Evolutionary conservation across 352 stramenopile species (phyloP).

Genomic region (Phytopythium oedochilum): DNA sequence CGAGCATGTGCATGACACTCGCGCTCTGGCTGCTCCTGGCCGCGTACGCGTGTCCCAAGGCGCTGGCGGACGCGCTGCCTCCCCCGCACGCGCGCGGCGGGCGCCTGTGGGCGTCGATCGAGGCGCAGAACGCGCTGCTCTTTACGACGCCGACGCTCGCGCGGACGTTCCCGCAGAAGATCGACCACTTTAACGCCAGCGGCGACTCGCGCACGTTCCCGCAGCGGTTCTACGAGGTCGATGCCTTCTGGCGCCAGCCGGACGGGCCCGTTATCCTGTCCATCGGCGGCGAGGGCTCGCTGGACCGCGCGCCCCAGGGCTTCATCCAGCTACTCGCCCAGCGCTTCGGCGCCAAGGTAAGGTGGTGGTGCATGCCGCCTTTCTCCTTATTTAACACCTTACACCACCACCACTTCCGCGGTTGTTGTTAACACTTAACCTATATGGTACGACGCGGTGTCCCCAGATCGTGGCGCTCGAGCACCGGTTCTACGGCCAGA

Average conservation of each 20-base stretch:
- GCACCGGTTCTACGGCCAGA: slow-evolving; percentile 87
- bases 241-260: slow-evolving; percentile 48
- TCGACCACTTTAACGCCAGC: slow-evolving; percentile 51
- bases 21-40: slow-evolving; percentile 12
- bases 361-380: no score
- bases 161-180: slow-evolving; percentile 64
- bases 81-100: slow-evolving; percentile 41
- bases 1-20: not conserved
- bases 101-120: slow-evolving; percentile 45
- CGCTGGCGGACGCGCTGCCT: slow-evolving; percentile 13
- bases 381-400: no score
- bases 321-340: slow-evolving; percentile 74
- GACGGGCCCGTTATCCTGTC: slow-evolving; percentile 76
- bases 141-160: slow-evolving; percentile 29
- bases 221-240: slow-evolving; percentile 75
- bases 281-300: slow-evolving; percentile 76
- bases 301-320: slow-evolving; percentile 51
- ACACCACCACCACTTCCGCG: no score
- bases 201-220: slow-evolving; percentile 40
- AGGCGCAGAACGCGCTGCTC: slow-evolving; percentile 41
- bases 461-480: slow-evolving; percentile 73
- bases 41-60: not conserved
- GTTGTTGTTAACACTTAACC: no score
- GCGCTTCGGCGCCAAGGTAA: slow-evolving; percentile 70
- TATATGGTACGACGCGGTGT: no score